Evolutionary conservation across 257 asterid genomes (phyloP).

Genomic region (Coffea eugenioides): DNA sequence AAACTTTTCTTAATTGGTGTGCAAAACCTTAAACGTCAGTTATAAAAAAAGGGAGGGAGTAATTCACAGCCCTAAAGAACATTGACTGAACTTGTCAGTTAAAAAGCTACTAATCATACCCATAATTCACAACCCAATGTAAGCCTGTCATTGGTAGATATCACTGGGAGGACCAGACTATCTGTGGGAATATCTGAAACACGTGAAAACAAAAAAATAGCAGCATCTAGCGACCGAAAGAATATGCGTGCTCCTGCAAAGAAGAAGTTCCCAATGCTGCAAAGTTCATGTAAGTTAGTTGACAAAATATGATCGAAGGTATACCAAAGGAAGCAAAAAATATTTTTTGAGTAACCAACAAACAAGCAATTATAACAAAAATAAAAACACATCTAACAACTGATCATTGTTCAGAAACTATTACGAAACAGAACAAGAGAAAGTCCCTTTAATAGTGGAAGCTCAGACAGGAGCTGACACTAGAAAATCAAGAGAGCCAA

Average conservation of each 20-base stretch:
- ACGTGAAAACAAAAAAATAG: slow-evolving; percentile 93
- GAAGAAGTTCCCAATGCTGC: slow-evolving; percentile 97
- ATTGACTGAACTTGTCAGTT: neutral
- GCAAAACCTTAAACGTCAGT: no score
- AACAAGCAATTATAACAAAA: neutral
- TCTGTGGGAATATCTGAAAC: slow-evolving; percentile 86
- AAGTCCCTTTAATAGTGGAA: neutral
- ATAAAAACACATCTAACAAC: neutral
- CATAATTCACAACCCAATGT: slow-evolving; percentile 90
- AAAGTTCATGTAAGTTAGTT: slow-evolving; percentile 34
- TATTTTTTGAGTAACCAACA: neutral
- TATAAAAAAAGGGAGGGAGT: no score
- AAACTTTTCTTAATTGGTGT: no score
- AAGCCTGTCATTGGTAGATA: slow-evolving; percentile 96
- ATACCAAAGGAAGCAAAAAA: neutral
- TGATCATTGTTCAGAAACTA: neutral
- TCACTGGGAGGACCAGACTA: slow-evolving; percentile 91
- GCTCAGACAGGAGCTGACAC: neutral
- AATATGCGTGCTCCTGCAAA: slow-evolving; percentile 97
- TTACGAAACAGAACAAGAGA: neutral
- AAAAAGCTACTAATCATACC: slow-evolving; percentile 44
- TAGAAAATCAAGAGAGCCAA: neutral
- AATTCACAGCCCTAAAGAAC: neutral
- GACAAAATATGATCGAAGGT: slow-evolving; percentile 5
- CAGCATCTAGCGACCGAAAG: slow-evolving; percentile 97